These are phyloP conservation scores for Ceratobasidium sp. DNA, from an alignment of 1,284 basidiomycete genomes.

Conservation along the genomic window DNA sequence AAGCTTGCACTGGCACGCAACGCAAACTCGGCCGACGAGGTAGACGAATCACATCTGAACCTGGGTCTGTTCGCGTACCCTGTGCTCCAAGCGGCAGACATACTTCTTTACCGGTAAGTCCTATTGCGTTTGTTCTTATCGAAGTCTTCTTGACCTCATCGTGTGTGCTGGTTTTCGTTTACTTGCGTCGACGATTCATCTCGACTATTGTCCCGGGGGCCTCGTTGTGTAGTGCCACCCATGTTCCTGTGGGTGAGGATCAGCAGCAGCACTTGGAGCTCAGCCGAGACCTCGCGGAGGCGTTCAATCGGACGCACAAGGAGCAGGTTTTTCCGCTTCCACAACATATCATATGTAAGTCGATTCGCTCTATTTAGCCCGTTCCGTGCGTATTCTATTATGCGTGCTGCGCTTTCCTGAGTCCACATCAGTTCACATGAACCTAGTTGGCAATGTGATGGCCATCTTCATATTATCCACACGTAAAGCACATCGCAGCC, in stretches of 20 bases:
- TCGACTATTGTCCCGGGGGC: neutral
- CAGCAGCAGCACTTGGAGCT: conserved; percentile 94
- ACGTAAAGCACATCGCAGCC: conserved; percentile 20
- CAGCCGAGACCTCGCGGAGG: conserved; percentile 80
- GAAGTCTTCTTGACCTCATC: too few relatives aligned
- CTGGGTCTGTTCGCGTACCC: conserved; percentile 92
- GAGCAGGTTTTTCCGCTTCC: conserved; percentile 76
- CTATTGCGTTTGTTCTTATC: too few relatives aligned
- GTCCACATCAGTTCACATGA: conserved; percentile 8
- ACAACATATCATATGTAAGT: conserved; percentile 74
- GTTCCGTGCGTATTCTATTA: too few relatives aligned
- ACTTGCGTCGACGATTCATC: conserved; percentile 8
- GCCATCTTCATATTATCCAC: neutral
- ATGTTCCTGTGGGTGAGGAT: conserved; percentile 95
- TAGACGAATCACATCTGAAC: conserved; percentile 83
- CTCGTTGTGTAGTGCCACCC: conserved; percentile 69
- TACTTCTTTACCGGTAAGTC: conserved; percentile 80
- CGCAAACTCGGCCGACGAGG: conserved; percentile 73
- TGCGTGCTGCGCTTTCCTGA: too few relatives aligned
- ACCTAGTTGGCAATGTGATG: conserved; percentile 1
- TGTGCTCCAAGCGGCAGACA: conserved; percentile 92
- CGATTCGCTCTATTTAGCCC: neutral
- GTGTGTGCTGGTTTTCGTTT: neutral
- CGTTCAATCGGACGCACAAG: conserved; percentile 72
- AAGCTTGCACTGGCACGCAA: conserved; percentile 78